These are phyloP conservation scores for Cladophialophora yegresii DNA, from an alignment of 2,329 filamentous ascomycete genomes.

Conservation along the genomic window DNA sequence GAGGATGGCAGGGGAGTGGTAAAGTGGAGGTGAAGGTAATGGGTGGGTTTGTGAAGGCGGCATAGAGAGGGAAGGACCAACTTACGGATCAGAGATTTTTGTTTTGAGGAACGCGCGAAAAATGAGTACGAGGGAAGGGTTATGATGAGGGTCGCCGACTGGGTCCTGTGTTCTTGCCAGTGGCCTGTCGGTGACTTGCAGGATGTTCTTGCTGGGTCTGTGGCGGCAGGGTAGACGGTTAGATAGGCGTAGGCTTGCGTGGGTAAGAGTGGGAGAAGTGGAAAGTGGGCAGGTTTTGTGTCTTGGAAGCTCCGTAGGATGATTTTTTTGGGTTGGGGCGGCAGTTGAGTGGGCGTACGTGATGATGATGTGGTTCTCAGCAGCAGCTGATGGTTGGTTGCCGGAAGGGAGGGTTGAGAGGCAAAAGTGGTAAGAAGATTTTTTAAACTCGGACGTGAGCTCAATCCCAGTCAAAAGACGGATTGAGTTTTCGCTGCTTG, in stretches of 20 bases:
- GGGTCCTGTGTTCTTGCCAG: conserved; percentile 21
- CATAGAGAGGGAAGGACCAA: conserved; percentile 18
- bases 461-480: conserved; percentile 5
- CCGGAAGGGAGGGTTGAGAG: conserved; percentile 20
- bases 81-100: conserved; percentile 17
- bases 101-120: conserved; percentile 27
- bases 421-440: conserved; percentile 18
- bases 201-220: conserved; percentile 31
- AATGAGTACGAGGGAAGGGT: conserved; percentile 22
- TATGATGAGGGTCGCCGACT: conserved; percentile 33
- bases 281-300: conserved; percentile 32
- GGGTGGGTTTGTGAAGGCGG: conserved; percentile 29
- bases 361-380: conserved; percentile 20
- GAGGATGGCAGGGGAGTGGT: conserved; percentile 27
- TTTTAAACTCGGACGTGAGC: conserved; percentile 17
- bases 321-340: conserved; percentile 23
- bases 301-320: conserved; percentile 23
- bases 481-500: conserved; percentile 14
- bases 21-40: conserved; percentile 30
- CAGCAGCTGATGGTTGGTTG: conserved; percentile 18
- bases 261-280: conserved; percentile 20
- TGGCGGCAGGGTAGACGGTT: conserved; percentile 25
- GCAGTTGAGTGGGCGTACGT: conserved; percentile 20
- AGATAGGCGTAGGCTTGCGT: conserved; percentile 18
- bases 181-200: conserved; percentile 33